Conservation (phyloP, 257 asterid species). For the Gentiana dahurica region DNA sequence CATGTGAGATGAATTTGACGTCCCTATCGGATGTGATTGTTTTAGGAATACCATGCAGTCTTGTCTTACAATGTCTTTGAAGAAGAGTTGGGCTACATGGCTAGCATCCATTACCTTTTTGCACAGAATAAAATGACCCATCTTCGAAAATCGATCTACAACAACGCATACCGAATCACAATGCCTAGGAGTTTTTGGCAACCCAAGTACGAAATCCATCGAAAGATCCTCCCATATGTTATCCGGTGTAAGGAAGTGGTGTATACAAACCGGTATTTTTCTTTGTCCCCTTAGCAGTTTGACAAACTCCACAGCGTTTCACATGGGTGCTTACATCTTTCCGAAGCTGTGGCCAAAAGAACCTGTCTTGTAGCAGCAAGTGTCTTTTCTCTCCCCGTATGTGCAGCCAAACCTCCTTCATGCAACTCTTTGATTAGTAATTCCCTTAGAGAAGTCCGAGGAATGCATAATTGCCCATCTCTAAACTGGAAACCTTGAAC, state of each 20-base stretch:
- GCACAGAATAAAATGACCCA: too few species aligned
- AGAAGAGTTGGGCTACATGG: background rate
- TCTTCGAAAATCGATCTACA: too few species aligned
- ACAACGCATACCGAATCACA: too few species aligned
- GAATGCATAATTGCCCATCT: background rate
- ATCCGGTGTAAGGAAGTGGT: background rate
- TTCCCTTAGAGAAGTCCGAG: background rate
- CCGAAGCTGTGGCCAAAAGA: background rate
- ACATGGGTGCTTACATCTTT: background rate
- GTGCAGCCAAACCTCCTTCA: background rate
- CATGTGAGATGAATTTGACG: too few species aligned
- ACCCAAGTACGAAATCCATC: background rate
- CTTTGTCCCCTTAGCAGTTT: background rate
- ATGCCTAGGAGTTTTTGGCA: background rate
- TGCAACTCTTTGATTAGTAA: background rate
- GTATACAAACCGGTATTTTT: background rate
- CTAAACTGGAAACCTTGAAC: background rate
- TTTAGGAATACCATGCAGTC: too few species aligned
- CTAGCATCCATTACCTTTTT: background rate
- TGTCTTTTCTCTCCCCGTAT: background rate
- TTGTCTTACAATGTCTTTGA: too few species aligned
- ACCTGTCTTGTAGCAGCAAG: background rate
- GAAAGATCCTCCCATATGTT: background rate
- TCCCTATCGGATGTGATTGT: too few species aligned
- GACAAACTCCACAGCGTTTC: background rate